A percentile compares a stretch with the other conserved stretches of the same genome.
phyloP scores from a whole-genome alignment of 2,329 filamentous ascomycete genomes.

The Curvularia sp. region DNA sequence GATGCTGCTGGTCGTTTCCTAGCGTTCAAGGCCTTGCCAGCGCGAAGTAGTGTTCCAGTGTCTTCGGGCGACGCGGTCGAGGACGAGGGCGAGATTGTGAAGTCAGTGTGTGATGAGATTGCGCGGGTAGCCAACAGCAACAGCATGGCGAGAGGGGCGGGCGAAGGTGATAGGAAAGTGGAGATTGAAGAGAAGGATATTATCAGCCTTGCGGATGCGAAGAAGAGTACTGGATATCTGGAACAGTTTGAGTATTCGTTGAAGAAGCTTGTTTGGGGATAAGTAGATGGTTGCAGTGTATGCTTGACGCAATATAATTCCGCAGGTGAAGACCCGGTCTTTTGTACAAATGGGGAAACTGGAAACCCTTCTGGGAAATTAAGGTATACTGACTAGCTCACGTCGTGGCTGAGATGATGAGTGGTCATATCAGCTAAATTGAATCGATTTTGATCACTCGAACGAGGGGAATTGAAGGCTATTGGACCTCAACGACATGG shows the following conservation, averaged over 20 bases:
- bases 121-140: slow-evolving; percentile 67
- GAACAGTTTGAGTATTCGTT: slow-evolving; percentile 88
- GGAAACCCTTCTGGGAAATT: too few species aligned
- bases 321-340: too few species aligned
- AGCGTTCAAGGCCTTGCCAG: slow-evolving; percentile 64
- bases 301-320: too few species aligned
- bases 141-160: slow-evolving; percentile 52
- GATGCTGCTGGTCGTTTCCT: slow-evolving; percentile 49
- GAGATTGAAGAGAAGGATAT: slow-evolving; percentile 70
- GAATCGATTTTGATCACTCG: too few species aligned
- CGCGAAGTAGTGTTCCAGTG: slow-evolving; percentile 51
- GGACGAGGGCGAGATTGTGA: slow-evolving; percentile 63
- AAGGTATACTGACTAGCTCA: too few species aligned
- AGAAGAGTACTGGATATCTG: slow-evolving; percentile 81
- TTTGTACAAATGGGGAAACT: too few species aligned
- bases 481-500: too few species aligned
- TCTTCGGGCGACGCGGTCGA: slow-evolving; percentile 36
- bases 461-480: too few species aligned
- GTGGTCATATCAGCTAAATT: too few species aligned
- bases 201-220: slow-evolving; percentile 83
- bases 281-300: background rate
- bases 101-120: slow-evolving; percentile 76
- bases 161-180: slow-evolving; percentile 42
- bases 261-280: slow-evolving; percentile 89
- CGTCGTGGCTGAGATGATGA: too few species aligned